Evolutionary conservation across 208 protist species (phyloP).

Genomic region (Leishmania gerbilli): DNA sequence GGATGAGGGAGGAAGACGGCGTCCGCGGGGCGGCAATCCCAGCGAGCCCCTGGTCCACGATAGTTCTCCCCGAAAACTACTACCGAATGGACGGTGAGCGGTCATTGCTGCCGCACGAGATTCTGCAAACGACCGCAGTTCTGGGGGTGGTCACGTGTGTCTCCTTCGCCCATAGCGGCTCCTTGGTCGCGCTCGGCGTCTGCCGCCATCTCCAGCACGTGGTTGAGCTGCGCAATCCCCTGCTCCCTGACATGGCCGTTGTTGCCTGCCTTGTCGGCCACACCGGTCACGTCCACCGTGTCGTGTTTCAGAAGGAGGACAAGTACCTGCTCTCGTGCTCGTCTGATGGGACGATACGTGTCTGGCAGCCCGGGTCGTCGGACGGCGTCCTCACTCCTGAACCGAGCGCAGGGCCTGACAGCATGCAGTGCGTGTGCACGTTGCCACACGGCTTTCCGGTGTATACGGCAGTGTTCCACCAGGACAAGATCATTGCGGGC

Average conservation of each 20-base stretch:
- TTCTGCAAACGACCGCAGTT: conserved; percentile 54
- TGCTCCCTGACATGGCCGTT: conserved; percentile 41
- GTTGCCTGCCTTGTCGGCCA: conserved; percentile 48
- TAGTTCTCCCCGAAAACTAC: conserved; percentile 21
- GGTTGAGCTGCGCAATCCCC: conserved; percentile 56
- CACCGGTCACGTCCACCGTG: conserved; percentile 65
- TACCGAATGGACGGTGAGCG: conserved; percentile 66
- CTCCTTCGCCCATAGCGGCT: conserved; percentile 43
- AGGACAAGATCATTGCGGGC: conserved; percentile 71
- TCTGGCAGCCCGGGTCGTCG: conserved; percentile 45
- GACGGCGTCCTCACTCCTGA: conserved; percentile 8
- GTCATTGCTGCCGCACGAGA: conserved; percentile 48
- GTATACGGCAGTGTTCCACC: conserved; percentile 74
- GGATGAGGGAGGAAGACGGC: background rate
- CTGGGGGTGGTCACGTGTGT: conserved; percentile 65
- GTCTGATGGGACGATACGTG: conserved; percentile 71
- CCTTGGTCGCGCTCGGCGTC: conserved; percentile 62
- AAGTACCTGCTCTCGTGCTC: conserved; percentile 65
- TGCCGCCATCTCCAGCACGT: conserved; percentile 59
- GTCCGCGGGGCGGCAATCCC: background rate
- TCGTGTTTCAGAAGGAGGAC: conserved; percentile 57
- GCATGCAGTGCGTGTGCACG: conserved; percentile 41
- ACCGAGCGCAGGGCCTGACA: background rate
- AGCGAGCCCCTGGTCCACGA: conserved; percentile 22
- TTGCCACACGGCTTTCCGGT: conserved; percentile 72